Evolutionary conservation across 805 yeast genomes (phyloP).

Genomic region (Candida palmyrensis): DNA sequence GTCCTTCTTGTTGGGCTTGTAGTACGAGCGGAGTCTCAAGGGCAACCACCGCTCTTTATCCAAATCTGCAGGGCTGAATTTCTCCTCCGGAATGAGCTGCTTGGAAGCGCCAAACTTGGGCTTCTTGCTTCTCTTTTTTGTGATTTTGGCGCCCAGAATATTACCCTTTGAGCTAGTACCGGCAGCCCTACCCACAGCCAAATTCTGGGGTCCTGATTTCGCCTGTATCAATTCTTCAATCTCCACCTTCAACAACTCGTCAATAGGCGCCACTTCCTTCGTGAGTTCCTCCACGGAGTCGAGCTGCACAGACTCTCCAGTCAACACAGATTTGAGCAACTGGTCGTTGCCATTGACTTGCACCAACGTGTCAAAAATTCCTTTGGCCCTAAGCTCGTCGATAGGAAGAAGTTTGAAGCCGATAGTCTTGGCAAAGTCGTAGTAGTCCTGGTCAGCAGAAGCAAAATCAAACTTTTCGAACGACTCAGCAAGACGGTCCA

Average conservation of each 20-base stretch:
- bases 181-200: conserved; percentile 3
- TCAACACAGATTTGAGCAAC: conserved; percentile 16
- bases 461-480: conserved; percentile 11
- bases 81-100: conserved; percentile 19
- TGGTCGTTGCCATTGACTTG: conserved; percentile 17
- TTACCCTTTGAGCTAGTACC: no score
- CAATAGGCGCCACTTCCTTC: conserved; percentile 13
- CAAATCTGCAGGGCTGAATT: conserved; percentile 18
- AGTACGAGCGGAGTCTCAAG: conserved; percentile 75
- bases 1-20: conserved; percentile 71
- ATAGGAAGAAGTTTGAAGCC: conserved; percentile 24
- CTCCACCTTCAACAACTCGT: conserved; percentile 27
- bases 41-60: conserved; percentile 88
- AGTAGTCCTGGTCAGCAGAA: conserved; percentile 10
- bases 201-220: conserved; percentile 1
- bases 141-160: conserved; percentile 1
- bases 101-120: conserved; percentile 26
- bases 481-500: conserved; percentile 7
- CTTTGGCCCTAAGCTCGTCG: conserved; percentile 8
- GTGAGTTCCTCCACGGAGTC: conserved; percentile 1
- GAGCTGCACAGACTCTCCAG: conserved; percentile 1
- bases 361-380: conserved; percentile 18
- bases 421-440: conserved; percentile 23
- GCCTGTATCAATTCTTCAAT: conserved; percentile 18
- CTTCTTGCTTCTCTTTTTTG: conserved; percentile 17